Conservation (phyloP, 805 yeast species). For the Brettanomyces custersianus region DNA sequence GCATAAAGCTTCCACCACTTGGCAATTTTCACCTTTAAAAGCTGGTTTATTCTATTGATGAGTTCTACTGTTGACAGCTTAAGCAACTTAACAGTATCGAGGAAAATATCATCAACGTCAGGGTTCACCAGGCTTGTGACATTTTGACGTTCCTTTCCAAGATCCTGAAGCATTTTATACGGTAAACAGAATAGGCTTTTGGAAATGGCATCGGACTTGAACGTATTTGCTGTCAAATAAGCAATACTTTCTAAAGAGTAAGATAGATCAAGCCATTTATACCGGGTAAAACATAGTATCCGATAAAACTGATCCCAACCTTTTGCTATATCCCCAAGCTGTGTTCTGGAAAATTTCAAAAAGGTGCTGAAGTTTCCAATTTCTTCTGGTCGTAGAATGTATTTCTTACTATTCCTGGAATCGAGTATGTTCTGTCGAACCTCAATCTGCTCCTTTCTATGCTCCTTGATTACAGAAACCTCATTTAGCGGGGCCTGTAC, state of each 20-base stretch:
- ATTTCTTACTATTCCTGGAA: neutral
- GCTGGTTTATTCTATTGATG: conserved; percentile 20
- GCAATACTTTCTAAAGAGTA: conserved; percentile 7
- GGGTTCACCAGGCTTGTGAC: conserved; percentile 5
- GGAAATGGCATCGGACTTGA: neutral
- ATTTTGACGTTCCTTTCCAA: conserved; percentile 1
- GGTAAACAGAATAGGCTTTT: conserved; percentile 8
- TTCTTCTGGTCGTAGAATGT: conserved; percentile 25
- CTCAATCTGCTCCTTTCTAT: neutral
- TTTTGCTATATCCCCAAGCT: conserved; percentile 26
- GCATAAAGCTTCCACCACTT: conserved; percentile 39
- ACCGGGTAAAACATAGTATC: conserved; percentile 7
- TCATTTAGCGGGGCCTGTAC: conserved; percentile 21
- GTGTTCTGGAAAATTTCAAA: conserved; percentile 35
- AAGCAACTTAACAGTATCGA: conserved; percentile 11
- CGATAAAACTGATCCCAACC: conserved; percentile 28
- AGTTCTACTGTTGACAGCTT: conserved; percentile 19
- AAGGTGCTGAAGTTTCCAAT: conserved; percentile 39
- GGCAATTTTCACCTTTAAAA: conserved; percentile 26
- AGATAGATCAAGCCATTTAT: conserved; percentile 27
- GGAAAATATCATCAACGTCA: conserved; percentile 7
- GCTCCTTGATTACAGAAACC: conserved; percentile 9
- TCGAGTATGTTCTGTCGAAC: neutral
- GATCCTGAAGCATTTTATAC: conserved; percentile 3
- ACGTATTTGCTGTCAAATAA: conserved; percentile 9